phyloP scores from a whole-genome alignment of 345 rosid species.

The Aurinia saxatilis region DNA sequence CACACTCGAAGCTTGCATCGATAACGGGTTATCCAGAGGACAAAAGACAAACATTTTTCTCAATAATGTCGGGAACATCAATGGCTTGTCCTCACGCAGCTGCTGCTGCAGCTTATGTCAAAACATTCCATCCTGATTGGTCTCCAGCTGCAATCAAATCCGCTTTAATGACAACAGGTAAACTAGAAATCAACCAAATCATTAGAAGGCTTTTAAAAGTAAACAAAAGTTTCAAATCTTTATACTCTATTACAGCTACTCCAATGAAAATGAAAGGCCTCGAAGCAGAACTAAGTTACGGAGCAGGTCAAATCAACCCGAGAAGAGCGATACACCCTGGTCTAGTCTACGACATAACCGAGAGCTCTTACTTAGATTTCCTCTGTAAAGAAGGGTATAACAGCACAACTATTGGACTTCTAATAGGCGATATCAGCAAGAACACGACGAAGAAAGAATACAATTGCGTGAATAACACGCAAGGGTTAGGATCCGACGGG shows the following conservation, averaged over 20 bases:
- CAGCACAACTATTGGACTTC: conserved; percentile 43
- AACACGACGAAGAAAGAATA: conserved; percentile 29
- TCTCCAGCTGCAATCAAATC: conserved; percentile 82
- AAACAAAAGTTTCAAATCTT: background rate
- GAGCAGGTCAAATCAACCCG: conserved; percentile 87
- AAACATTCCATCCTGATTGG: conserved; percentile 80
- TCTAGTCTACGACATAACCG: conserved; percentile 52
- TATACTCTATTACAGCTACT: conserved; percentile 39
- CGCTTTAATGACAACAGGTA: conserved; percentile 90
- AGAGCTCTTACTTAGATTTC: conserved; percentile 46
- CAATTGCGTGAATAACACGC: conserved; percentile 42
- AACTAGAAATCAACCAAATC: background rate
- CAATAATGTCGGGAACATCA: conserved; percentile 78
- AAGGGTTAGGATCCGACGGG: conserved; percentile 57
- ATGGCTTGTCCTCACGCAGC: conserved; percentile 86
- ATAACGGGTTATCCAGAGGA: conserved; percentile 40
- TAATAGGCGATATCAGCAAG: conserved; percentile 25
- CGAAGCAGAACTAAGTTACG: conserved; percentile 48
- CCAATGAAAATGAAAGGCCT: conserved; percentile 47
- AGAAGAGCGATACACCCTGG: conserved; percentile 58
- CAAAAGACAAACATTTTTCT: conserved; percentile 33
- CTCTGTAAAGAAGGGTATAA: conserved; percentile 79
- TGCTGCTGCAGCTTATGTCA: conserved; percentile 78
- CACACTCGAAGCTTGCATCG: conserved; percentile 43
- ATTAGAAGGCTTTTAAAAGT: background rate